phyloP scores from a whole-genome alignment of 2,329 filamentous ascomycete species.

The Monilinia laxa region DNA sequence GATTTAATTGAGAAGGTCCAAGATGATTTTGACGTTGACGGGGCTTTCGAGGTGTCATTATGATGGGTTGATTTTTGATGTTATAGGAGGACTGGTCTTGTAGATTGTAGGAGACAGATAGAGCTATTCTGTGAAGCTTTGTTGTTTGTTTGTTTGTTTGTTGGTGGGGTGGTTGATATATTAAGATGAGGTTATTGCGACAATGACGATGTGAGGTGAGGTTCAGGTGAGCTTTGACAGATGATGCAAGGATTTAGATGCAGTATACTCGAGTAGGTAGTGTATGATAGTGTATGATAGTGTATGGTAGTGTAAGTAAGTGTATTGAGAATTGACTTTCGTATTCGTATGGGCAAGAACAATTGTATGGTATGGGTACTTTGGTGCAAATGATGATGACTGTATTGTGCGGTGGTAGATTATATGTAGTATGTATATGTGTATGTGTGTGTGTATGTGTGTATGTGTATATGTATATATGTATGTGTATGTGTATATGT shows the following conservation, averaged over 20 bases:
- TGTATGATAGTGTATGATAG: too few relatives aligned
- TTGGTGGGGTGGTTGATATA: neutral
- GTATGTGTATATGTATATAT: neutral
- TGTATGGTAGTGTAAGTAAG: neutral
- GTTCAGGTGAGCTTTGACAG: neutral
- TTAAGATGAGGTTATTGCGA: neutral
- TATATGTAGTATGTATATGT: neutral
- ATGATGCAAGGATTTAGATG: neutral
- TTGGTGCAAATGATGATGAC: neutral
- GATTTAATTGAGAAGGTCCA: constrained; percentile 38
- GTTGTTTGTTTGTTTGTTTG: too few relatives aligned
- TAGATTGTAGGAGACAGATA: neutral
- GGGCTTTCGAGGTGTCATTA: constrained; percentile 44
- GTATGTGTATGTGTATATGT: too few relatives aligned
- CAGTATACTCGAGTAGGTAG: too few relatives aligned
- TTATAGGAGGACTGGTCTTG: neutral
- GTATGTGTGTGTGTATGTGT: too few relatives aligned
- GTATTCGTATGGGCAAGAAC: neutral
- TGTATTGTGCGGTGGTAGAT: neutral
- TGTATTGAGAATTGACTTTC: too few relatives aligned
- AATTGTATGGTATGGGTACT: neutral
- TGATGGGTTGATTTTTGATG: constrained; percentile 5
- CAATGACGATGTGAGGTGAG: neutral
- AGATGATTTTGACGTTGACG: constrained; percentile 39
- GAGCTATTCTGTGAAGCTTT: neutral